Base-by-base conservation (phyloP, 2,329 filamentous ascomycete species). In the Fusarium udum region DNA sequence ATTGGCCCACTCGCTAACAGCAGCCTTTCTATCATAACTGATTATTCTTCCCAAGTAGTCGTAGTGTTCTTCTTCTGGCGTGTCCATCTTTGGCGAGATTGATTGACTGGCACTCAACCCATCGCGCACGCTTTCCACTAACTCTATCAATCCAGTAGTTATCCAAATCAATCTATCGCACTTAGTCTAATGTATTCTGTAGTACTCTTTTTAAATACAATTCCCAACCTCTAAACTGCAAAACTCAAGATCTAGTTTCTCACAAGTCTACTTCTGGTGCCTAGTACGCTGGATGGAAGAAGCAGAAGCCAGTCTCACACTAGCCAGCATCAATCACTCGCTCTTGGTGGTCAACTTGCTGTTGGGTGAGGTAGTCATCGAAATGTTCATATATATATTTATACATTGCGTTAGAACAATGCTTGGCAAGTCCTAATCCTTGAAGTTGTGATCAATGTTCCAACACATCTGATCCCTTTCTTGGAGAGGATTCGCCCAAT, bases 381-480 rank as follows among this genome's bases (percentile, higher is more conserved):
- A 1, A 1, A 3, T 49, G 28, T 2, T 7, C 5, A 24, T 18
- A n/a, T 10, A n/a, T n/a, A 10, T 12, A 2, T 48, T 12, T 46
- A 2, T 28, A 1, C 24, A 4, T 46, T 28, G 6, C 4, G 13
- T 22, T 10, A 28, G 13, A 46, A 15, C 0, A 10, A 6, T 22
- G 18, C 1, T 4, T 46, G 18, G 6, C 8, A 7, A 46, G 6
- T 46, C 26, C 5, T 28, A 6, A 18, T 2, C 4, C 20, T 26
- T 45, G 24, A 26, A 20, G 16, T 7, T 20, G 24, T 45, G 26
- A 26, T 26, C 26, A 26, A 26, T 4, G 4, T 26, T 26, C 26
- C 26, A 4, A 26, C 26, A 26, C 26, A 26, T 26, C 4, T 26
- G 26, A 26, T 26, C 26, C 26, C 26, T 26, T 26, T 26, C 4